phyloP scores from a whole-genome alignment of 305 asterid species.

The Solanum hybrid region DNA sequence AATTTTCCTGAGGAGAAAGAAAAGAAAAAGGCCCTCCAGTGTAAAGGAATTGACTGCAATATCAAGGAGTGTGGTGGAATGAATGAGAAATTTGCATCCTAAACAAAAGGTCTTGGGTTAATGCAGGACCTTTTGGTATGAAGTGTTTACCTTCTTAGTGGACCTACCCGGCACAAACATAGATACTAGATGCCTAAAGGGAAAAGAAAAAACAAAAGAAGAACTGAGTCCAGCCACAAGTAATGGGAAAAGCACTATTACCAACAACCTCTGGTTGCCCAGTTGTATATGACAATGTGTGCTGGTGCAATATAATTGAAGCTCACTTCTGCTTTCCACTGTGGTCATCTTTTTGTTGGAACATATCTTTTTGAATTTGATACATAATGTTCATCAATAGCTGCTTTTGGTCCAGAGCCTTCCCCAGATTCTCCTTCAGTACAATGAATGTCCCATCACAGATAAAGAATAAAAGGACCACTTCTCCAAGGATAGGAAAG shows the following conservation, averaged over 20 bases:
- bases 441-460: background rate
- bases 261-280: background rate
- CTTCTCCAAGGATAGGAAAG: background rate
- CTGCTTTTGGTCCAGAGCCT: background rate
- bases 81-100: background rate
- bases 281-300: background rate
- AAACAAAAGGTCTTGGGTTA: background rate
- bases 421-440: constrained; percentile 7
- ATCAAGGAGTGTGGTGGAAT: background rate
- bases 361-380: background rate
- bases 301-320: constrained; percentile 4
- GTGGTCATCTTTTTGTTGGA: constrained; percentile 1
- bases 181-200: background rate
- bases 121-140: background rate
- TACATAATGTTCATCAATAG: background rate
- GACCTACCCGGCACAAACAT: background rate
- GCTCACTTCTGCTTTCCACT: constrained; percentile 3
- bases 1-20: background rate
- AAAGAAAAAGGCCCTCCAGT: background rate
- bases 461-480: background rate
- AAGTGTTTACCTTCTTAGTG: background rate
- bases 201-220: background rate
- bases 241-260: background rate
- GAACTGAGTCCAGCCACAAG: background rate
- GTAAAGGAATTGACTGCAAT: background rate